phyloP scores from a whole-genome alignment of 2,329 filamentous ascomycete genomes.

The Calonectria pauciramosa region DNA sequence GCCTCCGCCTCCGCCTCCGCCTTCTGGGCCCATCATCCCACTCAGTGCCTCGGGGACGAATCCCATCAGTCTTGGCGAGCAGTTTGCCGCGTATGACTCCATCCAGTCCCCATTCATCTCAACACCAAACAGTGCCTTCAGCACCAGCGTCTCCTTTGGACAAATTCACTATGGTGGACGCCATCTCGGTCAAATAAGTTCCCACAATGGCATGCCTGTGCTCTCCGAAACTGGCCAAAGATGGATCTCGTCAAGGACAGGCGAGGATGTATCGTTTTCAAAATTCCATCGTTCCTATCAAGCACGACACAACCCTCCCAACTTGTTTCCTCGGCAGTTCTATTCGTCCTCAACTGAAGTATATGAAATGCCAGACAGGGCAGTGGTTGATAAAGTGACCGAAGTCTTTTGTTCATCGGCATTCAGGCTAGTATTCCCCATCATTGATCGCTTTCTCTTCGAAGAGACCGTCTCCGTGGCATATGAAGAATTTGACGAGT shows the following conservation, averaged over 20 bases:
- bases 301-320: constrained; percentile 3
- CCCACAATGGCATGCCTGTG: constrained; percentile 40
- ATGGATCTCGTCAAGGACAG: constrained; percentile 39
- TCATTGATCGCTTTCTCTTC: constrained; percentile 61
- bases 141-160: constrained; percentile 35
- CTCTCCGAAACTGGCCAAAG: constrained; percentile 37
- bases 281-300: constrained; percentile 10
- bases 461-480: constrained; percentile 57
- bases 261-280: constrained; percentile 27
- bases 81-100: constrained; percentile 22
- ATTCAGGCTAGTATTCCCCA: constrained; percentile 60
- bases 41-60: background rate
- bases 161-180: constrained; percentile 42
- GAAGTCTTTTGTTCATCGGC: constrained; percentile 46
- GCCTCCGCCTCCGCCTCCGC: background rate
- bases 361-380: constrained; percentile 39
- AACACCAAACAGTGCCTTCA: constrained; percentile 24
- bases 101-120: constrained; percentile 7
- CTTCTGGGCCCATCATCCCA: constrained; percentile 6
- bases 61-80: constrained; percentile 22
- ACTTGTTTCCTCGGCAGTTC: constrained; percentile 1
- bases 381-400: constrained; percentile 44
- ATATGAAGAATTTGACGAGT: constrained; percentile 50
- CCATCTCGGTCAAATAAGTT: constrained; percentile 42
- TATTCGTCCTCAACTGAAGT: constrained; percentile 14